Evolutionary conservation across 495 filamentous ascomycete species (phyloP), one percentile per base, ranked within the genome.

Genomic region (Penicillium diatomitis): DNA sequence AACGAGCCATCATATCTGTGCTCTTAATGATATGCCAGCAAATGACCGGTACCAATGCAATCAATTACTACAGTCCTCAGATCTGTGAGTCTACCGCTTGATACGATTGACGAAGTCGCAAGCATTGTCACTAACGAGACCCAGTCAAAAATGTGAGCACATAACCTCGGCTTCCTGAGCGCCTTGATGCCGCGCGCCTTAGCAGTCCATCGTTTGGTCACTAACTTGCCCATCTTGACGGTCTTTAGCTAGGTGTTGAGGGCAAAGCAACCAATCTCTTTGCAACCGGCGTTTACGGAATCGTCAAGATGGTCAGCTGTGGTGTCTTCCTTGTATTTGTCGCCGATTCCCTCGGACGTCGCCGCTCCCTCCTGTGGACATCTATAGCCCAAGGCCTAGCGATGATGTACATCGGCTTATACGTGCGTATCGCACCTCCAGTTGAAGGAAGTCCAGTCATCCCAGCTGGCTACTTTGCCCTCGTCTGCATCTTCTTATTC

Each of bases 361-460:
- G 82, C 5, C 76, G 81, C 35, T 84, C 82, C 33, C 76, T 92
- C 29, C 72, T 90, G 51, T 85, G 81, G 76, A 88, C 86, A 9
- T 81, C 79, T 6, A 76, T 88, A 51, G 85, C 78, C 8, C 83
- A 85, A 64, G 79, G 73, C 3, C 64, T 83, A n/a, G 74, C 75
- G 53, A 89, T 88, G 82, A 78, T 86, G 55, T 87, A 90, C 60
- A 84, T 90, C 50, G 86, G 86, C 8, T 68, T 91, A n/a, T 87
- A 90, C 58, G 73, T 87, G 5, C 82, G 84, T 46, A 80, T 88
- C 53, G 68, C 79, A 11, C 84, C 84, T 0, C 86, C 85, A 0
- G 57, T 71, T 12, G 44, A 63, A 4, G 80, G 74, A 10, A 50
- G 52, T 6, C 53, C 67, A 7, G 77, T 84, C 37, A 73, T 78